Conservation (phyloP, 768 basidiomycete genomes). For the Lanmaoa rubissima region DNA sequence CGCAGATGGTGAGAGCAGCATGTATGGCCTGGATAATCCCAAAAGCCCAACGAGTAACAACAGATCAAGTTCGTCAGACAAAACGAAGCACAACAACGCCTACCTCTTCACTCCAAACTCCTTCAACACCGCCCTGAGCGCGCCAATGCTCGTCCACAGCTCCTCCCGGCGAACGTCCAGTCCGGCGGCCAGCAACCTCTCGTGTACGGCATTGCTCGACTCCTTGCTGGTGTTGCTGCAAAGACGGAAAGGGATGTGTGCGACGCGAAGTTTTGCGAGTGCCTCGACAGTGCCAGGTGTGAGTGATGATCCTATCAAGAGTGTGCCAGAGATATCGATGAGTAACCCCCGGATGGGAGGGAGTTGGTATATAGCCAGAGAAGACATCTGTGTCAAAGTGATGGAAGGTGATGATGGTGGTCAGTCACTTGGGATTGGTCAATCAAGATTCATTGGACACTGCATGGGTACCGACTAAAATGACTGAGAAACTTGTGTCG, state of each 20-base stretch:
- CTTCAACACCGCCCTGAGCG: conserved; percentile 47
- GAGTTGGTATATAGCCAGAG: neutral
- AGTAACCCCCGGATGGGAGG: conserved; percentile 47
- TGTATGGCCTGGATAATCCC: conserved; percentile 40
- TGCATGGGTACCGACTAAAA: neutral
- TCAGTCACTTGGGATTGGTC: neutral
- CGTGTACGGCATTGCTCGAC: conserved; percentile 44
- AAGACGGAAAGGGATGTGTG: conserved; percentile 44
- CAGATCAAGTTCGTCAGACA: neutral
- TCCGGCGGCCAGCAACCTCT: conserved; percentile 45
- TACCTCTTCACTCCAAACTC: conserved; percentile 43
- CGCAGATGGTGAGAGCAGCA: conserved; percentile 54
- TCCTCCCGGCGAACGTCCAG: conserved; percentile 45
- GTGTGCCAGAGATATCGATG: conserved; percentile 67
- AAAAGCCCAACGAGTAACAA: neutral
- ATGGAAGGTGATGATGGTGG: neutral
- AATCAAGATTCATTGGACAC: neutral
- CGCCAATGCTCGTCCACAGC: conserved; percentile 65
- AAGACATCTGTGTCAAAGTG: neutral
- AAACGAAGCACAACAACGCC: neutral
- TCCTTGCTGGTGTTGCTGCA: conserved; percentile 76
- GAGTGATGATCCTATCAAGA: conserved; percentile 52
- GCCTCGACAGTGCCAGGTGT: conserved; percentile 43
- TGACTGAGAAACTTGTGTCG: neutral
- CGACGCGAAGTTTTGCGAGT: conserved; percentile 28